Base-by-base conservation (phyloP, 257 asterid species). In the Petrea volubilis region DNA sequence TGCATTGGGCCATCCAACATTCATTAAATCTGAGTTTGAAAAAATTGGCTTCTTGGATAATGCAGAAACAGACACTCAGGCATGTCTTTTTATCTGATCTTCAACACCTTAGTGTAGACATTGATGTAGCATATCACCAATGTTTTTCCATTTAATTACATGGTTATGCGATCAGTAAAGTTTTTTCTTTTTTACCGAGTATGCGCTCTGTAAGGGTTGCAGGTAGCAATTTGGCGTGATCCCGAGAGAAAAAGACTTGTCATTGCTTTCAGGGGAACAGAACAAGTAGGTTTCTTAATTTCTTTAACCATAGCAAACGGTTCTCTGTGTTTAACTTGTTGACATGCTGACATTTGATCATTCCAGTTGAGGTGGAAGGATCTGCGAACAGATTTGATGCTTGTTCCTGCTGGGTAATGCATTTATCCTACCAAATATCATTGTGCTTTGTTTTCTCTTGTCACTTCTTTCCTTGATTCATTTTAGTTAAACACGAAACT, bases 171-270 rank as follows among this genome's bases (percentile, higher is more conserved):
- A 52, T 67, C 52, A 40, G 49, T 65, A 62, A 34, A 66, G 17
- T 56, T 10, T n/a, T 36, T 57, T 76, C 38, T n/a, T n/a, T n/a
- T n/a, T n/a, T 75, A 62, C 60, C 74, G 62, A 74, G 56, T 55
- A 51, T 81, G 72, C 31, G 69, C 40, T 67, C 27, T 77, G 7
- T 52, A 51, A 75, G 61, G 60, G 68, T 41, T 84, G 81, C 84
- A 95, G 98, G 96, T 92, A 23, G 97, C 98, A 18, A 85, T 95
- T 71, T 95, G 99, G 99, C 92, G 96, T 9, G 99, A 95, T 79
- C 78, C 70, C 18, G 58, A 72, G 31, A 81, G 98, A 77, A 88
- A 75, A 77, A 87, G 99, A 80, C 88, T 92, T 56, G 99, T 92
- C 18, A 90, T 90, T 74, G 98, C 99, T 63, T 95, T 92, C 86